Conservation (phyloP, 768 basidiomycete genomes). For the Xerocomellus chrysenteron region DNA sequence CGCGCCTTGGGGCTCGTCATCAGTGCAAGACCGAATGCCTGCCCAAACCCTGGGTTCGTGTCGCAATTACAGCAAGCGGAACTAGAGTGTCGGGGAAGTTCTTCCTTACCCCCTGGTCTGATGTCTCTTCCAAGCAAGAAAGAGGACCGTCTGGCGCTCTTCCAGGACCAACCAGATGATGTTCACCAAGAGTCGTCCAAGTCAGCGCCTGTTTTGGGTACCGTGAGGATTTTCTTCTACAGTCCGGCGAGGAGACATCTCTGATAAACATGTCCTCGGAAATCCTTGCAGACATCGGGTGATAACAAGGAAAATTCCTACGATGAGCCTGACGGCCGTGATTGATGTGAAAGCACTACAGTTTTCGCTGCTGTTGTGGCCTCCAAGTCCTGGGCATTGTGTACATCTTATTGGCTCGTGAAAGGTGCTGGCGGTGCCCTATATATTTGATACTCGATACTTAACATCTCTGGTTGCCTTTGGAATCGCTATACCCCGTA, state of each 20-base stretch:
- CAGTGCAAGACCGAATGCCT: neutral
- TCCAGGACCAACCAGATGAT: neutral
- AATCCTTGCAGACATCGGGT: neutral
- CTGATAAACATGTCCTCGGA: neutral
- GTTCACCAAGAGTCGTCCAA: neutral
- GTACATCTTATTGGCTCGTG: too few relatives aligned
- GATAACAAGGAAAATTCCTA: neutral
- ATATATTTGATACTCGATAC: neutral
- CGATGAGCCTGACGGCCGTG: too few relatives aligned
- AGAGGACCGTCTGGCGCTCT: slow-evolving; percentile 6
- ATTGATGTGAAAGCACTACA: too few relatives aligned
- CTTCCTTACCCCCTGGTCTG: neutral
- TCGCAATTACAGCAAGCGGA: neutral
- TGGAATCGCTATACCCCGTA: neutral
- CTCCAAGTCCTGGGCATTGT: neutral
- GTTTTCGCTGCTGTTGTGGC: neutral
- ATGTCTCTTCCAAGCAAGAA: slow-evolving; percentile 1
- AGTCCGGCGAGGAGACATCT: neutral
- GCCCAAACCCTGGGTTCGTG: slow-evolving; percentile 9
- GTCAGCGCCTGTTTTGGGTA: neutral
- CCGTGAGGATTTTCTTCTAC: neutral
- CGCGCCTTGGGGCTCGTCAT: neutral
- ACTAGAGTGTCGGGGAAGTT: neutral
- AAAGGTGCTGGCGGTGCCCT: neutral
- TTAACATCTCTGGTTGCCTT: too few relatives aligned